Conservation (phyloP, 2,329 filamentous ascomycete species). For the Ophiostoma angusticollis region DNA sequence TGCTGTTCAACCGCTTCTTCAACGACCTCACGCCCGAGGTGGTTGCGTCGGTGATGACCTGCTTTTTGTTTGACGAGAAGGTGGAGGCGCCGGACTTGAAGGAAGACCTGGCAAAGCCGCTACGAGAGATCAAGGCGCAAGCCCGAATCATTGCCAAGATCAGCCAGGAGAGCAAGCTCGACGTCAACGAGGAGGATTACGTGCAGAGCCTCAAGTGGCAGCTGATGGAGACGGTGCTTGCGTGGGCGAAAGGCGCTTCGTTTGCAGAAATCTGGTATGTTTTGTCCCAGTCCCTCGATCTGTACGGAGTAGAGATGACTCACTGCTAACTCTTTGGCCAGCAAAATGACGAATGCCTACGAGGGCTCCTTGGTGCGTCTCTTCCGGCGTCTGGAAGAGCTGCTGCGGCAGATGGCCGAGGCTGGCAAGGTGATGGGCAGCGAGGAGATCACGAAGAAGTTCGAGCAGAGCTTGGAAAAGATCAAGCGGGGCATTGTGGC, state of each 20-base stretch:
- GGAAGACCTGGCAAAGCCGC: conserved; percentile 78
- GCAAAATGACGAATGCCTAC: conserved; percentile 98
- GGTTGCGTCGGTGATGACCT: conserved; percentile 73
- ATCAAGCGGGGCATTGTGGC: conserved; percentile 90
- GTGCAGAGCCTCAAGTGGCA: conserved; percentile 81
- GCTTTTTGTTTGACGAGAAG: conserved; percentile 97
- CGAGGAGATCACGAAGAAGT: conserved; percentile 84
- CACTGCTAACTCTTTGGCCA: no score
- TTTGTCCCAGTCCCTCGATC: conserved; percentile 2
- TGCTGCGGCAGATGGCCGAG: conserved; percentile 88
- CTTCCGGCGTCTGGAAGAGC: conserved; percentile 88
- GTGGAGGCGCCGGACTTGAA: conserved; percentile 63
- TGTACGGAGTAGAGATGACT: no score
- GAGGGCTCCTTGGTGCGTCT: conserved; percentile 93
- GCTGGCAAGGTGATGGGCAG: conserved; percentile 97
- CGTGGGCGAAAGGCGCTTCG: conserved; percentile 79
- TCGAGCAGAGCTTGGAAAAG: conserved; percentile 73
- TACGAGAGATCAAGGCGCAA: conserved; percentile 73
- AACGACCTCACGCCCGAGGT: conserved; percentile 86
- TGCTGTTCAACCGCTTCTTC: conserved; percentile 96
- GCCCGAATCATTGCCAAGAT: conserved; percentile 85
- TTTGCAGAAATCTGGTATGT: conserved; percentile 93
- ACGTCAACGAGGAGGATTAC: conserved; percentile 92
- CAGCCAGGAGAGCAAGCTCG: conserved; percentile 83
- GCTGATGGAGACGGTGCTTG: conserved; percentile 90